Evolutionary conservation across 2,329 filamentous ascomycete genomes (phyloP).

Genomic region (Neocatenulostroma microsporum): DNA sequence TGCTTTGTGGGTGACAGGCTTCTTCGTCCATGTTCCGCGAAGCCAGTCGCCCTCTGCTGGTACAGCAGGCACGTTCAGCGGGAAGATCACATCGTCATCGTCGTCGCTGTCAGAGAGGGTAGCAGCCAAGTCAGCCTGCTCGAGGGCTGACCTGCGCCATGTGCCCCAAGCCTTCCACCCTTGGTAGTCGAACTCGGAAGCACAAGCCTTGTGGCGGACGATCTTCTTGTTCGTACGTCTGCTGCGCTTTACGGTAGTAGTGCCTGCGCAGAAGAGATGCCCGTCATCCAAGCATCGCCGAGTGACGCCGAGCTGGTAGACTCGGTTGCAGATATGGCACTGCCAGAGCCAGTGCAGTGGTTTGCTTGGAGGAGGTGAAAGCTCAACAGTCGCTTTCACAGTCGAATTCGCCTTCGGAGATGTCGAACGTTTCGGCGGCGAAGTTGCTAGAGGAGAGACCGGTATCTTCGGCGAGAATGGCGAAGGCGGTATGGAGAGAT

Average conservation of each 20-base stretch:
- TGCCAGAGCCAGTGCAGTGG: conserved; percentile 46
- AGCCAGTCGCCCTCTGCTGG: conserved; percentile 16
- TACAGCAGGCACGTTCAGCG: conserved; percentile 5
- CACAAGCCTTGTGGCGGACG: conserved; percentile 37
- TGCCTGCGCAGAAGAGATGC: conserved; percentile 47
- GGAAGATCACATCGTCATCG: conserved; percentile 4
- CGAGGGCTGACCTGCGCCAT: conserved; percentile 33
- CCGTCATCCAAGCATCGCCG: conserved; percentile 48
- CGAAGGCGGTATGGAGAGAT: conserved; percentile 38
- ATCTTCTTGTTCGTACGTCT: conserved; percentile 23
- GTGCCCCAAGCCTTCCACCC: conserved; percentile 43
- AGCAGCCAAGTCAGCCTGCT: conserved; percentile 19
- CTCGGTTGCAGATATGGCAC: conserved; percentile 44
- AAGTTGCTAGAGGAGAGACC: conserved; percentile 13
- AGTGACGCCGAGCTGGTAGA: conserved; percentile 44
- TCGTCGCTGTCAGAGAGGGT: conserved; percentile 12
- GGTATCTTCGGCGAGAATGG: conserved; percentile 32
- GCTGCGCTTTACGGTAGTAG: conserved; percentile 31
- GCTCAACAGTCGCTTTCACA: conserved; percentile 10
- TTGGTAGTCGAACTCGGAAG: conserved; percentile 46
- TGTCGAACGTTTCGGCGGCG: conserved; percentile 2
- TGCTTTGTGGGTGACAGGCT: no score
- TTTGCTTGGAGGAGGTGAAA: conserved; percentile 19
- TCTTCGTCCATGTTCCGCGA: conserved; percentile 10
- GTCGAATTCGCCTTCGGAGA: neutral